Evolutionary conservation across 345 rosid genomes (phyloP), one percentile per base, ranked within the genome.

Genomic region (Eucalyptus pauciflora): DNA sequence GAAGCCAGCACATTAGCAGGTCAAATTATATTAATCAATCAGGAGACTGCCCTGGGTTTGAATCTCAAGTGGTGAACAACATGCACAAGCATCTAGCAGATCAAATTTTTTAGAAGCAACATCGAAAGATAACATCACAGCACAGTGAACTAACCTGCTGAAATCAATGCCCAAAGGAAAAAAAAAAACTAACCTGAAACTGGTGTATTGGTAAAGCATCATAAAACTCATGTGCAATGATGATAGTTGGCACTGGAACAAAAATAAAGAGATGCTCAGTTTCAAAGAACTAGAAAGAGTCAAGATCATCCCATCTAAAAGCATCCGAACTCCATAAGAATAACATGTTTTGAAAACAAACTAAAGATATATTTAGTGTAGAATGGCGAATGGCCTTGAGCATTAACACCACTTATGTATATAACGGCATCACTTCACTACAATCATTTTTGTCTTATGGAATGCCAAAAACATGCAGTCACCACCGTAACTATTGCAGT

Each of bases 201-300:
- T 97, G 99, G 92, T 96, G 98, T 89, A 98, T 93, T 37, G 99
- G 98, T 89, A 97, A 95, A 87, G 99, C 99, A 93, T 98, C 99
- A 89, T 94, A 97, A 91, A 98, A 98, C 92, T 98, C 98, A 90
- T 98, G 99, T 86, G 97, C 98, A 90, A 97, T 93, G 88, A 98
- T 93, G 89, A 97, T 94, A 79, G 96, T 90, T 50, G 99, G 99
- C 86, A 89, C 99, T 97, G 96, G 86, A 91, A 86, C 87, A 91
- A 64, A 89, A 90, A 83, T 76, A 88, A 64, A 88, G 89, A 45
- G 81, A 50, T 31, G 58, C 71, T 80, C 22, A 90, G 67, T 86
- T 58, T 60, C 29, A 41, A 86, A 69, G 45, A 71, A 88, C 83
- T 29, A 64, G 81, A 62, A 87, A 60, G 49, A 86, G 64, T 76